Percentiles rank a stretch among this genome's conserved stretches.
These are phyloP conservation scores for Eucalyptus cloeziana DNA, from an alignment of 345 rosid species.

Conservation along the genomic window DNA sequence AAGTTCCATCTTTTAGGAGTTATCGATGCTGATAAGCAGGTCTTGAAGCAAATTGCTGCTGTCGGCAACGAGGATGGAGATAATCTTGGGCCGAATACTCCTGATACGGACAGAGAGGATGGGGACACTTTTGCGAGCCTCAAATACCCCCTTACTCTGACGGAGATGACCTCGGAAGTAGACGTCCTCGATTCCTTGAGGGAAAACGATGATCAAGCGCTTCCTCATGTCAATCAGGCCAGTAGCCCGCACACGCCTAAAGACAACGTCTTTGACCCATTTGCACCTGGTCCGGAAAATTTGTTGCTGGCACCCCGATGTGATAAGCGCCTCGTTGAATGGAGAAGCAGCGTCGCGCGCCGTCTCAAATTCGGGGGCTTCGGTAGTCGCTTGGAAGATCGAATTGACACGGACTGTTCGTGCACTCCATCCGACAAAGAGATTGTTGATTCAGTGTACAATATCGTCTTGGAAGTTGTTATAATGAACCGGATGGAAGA, in stretches of 20 bases:
- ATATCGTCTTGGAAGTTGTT: conserved; percentile 38
- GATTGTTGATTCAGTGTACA: conserved; percentile 36
- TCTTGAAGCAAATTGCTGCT: neutral
- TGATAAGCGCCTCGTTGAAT: conserved; percentile 18
- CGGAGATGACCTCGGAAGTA: neutral
- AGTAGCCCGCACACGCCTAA: conserved; percentile 27
- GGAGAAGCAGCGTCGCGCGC: conserved; percentile 19
- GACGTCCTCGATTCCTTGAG: neutral
- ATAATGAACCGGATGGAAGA: conserved; percentile 19
- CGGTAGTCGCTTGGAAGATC: neutral
- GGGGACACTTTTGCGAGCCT: conserved; percentile 14
- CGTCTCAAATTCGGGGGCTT: conserved; percentile 18
- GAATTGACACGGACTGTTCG: neutral
- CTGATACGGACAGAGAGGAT: conserved; percentile 25
- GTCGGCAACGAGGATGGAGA: neutral
- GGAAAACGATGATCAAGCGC: neutral
- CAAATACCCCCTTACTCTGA: conserved; percentile 4
- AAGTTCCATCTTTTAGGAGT: neutral
- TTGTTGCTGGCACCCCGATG: conserved; percentile 31
- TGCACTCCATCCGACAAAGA: conserved; percentile 25
- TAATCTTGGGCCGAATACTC: conserved; percentile 29
- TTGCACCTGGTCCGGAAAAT: conserved; percentile 41
- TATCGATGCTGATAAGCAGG: neutral
- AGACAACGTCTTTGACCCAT: conserved; percentile 40
- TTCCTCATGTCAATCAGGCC: neutral